phyloP scores from a whole-genome alignment of 106 monocot genomes.

The Dactylorhiza incarnata region DNA sequence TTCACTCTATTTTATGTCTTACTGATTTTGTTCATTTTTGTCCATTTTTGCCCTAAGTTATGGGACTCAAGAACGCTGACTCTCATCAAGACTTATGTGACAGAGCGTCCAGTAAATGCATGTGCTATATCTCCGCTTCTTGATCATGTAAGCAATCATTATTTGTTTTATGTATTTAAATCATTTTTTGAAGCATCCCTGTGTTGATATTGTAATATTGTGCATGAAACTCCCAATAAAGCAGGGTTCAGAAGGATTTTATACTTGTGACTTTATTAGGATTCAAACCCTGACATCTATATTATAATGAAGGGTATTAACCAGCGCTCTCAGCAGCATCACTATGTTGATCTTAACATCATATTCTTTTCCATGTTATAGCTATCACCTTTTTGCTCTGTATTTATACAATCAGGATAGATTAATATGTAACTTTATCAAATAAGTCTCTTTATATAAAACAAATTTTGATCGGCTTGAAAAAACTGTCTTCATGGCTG shows the following conservation, averaged over 20 bases:
- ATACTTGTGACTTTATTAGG: neutral
- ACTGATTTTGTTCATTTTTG: neutral
- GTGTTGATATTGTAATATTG: neutral
- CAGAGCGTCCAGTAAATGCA: conserved; percentile 82
- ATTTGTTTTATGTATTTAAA: neutral
- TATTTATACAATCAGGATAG: neutral
- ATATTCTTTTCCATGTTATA: conserved; percentile 1
- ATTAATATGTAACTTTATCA: neutral
- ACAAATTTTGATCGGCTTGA: neutral
- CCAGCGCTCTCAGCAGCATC: neutral
- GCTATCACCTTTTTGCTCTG: neutral
- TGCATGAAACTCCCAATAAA: neutral
- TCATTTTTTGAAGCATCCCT: neutral
- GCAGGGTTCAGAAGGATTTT: neutral
- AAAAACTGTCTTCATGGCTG: neutral
- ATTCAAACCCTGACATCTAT: neutral
- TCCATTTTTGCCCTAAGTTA: conserved; percentile 35
- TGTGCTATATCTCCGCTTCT: conserved; percentile 87
- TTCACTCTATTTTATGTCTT: neutral
- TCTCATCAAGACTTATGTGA: conserved; percentile 80
- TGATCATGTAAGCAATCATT: conserved; percentile 61
- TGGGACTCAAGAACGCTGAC: conserved; percentile 87
- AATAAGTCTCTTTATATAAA: neutral
- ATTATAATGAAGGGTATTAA: neutral
- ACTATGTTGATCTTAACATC: neutral